phyloP scores from a whole-genome alignment of 495 filamentous ascomycete species.

The Elasticomyces elasticus region DNA sequence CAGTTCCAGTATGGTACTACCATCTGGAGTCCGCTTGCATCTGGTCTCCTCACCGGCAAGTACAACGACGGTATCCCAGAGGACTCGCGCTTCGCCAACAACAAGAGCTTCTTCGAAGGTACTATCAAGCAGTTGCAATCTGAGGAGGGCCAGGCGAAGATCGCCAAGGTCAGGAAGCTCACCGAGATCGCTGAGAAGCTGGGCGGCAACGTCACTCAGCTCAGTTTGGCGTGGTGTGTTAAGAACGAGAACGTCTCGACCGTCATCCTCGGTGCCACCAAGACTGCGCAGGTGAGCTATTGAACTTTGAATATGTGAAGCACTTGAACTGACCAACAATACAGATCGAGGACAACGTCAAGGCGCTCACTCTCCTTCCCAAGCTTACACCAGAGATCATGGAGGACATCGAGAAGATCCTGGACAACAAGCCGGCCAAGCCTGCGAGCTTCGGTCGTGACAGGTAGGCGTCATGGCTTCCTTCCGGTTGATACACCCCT shows the following conservation, averaged over 20 bases:
- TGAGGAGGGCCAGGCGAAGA: slow-evolving; percentile 34
- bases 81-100: slow-evolving; percentile 33
- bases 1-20: slow-evolving; percentile 36
- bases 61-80: slow-evolving; percentile 38
- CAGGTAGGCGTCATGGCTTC: slow-evolving; percentile 18
- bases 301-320: not conserved
- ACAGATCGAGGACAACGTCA: slow-evolving; percentile 36
- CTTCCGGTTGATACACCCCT: not conserved
- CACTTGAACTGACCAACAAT: not conserved
- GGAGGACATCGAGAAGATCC: slow-evolving; percentile 35
- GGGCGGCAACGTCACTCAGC: slow-evolving; percentile 28
- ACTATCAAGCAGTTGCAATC: slow-evolving; percentile 27
- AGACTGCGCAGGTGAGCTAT: slow-evolving; percentile 9
- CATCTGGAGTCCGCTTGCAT: slow-evolving; percentile 35
- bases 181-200: slow-evolving; percentile 32
- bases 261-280: slow-evolving; percentile 32
- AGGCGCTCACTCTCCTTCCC: slow-evolving; percentile 28
- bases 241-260: slow-evolving; percentile 36
- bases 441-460: slow-evolving; percentile 23
- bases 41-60: slow-evolving; percentile 35
- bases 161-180: slow-evolving; percentile 36
- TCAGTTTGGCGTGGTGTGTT: slow-evolving; percentile 33
- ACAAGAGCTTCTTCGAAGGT: slow-evolving; percentile 29
- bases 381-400: slow-evolving; percentile 36
- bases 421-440: slow-evolving; percentile 32